These are phyloP conservation scores for Clausena lansium DNA, from an alignment of 345 rosid genomes.

Conservation along the genomic window DNA sequence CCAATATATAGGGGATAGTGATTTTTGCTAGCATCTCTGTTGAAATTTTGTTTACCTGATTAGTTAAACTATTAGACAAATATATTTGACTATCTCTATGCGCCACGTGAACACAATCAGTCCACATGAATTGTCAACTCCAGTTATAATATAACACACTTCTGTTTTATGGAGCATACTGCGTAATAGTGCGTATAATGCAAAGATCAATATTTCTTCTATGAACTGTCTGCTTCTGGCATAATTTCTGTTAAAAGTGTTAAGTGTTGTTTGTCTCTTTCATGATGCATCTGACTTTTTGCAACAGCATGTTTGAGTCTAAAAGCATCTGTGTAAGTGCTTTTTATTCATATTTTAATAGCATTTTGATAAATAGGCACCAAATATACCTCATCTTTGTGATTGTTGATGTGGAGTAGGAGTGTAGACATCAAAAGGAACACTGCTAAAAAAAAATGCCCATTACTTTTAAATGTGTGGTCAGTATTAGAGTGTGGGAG, in stretches of 20 bases:
- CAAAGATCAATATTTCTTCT: background rate
- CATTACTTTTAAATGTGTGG: conserved; percentile 3
- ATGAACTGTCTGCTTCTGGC: background rate
- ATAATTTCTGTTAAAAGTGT: background rate
- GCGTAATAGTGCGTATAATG: background rate
- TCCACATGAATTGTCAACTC: background rate
- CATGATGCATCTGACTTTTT: conserved; percentile 5
- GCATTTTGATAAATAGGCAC: background rate
- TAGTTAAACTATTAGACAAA: background rate
- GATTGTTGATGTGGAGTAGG: conserved; percentile 3
- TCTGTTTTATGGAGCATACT: background rate
- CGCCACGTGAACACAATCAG: background rate
- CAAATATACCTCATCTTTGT: background rate
- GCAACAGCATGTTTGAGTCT: background rate
- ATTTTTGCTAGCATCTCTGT: background rate
- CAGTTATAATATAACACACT: background rate
- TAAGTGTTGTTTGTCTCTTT: background rate
- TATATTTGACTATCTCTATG: background rate
- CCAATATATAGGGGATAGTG: background rate
- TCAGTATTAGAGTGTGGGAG: background rate
- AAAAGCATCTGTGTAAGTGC: background rate
- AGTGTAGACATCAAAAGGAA: background rate
- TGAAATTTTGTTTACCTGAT: background rate
- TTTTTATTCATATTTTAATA: background rate
- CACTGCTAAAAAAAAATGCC: background rate